Base-by-base conservation (phyloP, 2,329 filamentous ascomycete species). In the Xylaria sp. region DNA sequence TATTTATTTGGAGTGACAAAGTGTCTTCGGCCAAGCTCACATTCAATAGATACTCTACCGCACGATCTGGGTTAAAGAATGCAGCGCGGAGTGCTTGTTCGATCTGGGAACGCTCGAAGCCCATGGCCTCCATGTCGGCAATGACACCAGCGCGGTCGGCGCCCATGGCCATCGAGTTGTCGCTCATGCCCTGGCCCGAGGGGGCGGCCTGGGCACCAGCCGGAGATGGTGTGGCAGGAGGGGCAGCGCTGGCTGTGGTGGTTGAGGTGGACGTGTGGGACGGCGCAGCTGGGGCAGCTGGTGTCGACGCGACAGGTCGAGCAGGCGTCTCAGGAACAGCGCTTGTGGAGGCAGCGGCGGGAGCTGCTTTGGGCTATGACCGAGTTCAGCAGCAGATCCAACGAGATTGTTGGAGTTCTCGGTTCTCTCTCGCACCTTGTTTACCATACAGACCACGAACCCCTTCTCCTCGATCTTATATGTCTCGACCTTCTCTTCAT, bases 391-490 rank as follows among this genome's bases (percentile, higher is more conserved):
- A 63, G 54, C 49, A 48, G 46, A 36, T 56, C 28, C 5, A 33
- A 38, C 23, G 42, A 38, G 10, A 38, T 33, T 59, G 28, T 36
- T 11, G 20, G 4, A 42, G 33, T 7, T 10, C 3, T 56, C 63
- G 71, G 33, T 33, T 33, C 33, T 33, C 33, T 4, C 81, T 71
- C 81, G 71, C 84, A 97, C 94, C 92, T 98, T 98, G 80, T 93
- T 93, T 76, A 97, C 91, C 90, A 99, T 97, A 85, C 96, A 99
- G 69, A 99, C 96, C 77, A 99, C 94, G 81, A 98, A 99, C 44
- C 96, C 96, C 87, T 98, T 99, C 88, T 98, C 96, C 83, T 99
- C 95, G 72, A 99, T 98, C 83, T 93, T 97, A 86, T 98, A 98
- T 48, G 93, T 94, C 81, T 94, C 93, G 75, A 99, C 92, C 2